Evolutionary conservation across 164 flowering plant species (phyloP).

Genomic region (Piper betle): DNA sequence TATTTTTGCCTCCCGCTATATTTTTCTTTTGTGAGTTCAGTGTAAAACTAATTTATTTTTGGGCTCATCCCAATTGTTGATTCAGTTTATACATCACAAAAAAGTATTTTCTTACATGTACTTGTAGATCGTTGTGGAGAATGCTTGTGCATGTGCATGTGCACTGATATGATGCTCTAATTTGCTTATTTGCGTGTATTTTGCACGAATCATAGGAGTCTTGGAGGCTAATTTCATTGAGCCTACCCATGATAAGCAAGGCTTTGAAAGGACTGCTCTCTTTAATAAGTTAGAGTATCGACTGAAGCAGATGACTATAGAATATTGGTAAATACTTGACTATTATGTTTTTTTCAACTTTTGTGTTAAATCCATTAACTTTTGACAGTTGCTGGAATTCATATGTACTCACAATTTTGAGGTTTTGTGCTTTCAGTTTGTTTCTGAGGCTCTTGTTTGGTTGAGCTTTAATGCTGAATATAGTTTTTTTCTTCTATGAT

Average conservation of each 20-base stretch:
- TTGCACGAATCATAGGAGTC: slow-evolving; percentile 39
- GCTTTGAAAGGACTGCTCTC: slow-evolving; percentile 78
- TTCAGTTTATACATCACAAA: no score
- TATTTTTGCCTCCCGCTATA: background rate
- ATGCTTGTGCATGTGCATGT: background rate
- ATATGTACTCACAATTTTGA: background rate
- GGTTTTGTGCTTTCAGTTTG: slow-evolving; percentile 1
- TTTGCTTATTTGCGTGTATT: background rate
- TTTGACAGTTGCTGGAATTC: no score
- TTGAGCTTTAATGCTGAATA: background rate
- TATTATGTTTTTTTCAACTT: background rate
- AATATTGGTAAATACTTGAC: slow-evolving; percentile 58
- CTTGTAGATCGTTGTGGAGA: background rate
- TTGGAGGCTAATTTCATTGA: slow-evolving; percentile 84
- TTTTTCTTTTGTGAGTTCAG: background rate
- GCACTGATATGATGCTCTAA: background rate
- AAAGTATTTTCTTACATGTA: background rate
- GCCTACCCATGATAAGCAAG: slow-evolving; percentile 94
- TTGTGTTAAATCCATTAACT: background rate
- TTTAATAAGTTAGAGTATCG: slow-evolving; percentile 86
- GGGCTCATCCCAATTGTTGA: no score
- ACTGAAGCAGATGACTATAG: slow-evolving; percentile 76
- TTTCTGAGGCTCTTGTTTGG: background rate
- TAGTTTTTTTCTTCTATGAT: background rate
- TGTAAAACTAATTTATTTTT: no score